Conservation (phyloP, 208 protist genomes). For the Lotmaria passim region DNA sequence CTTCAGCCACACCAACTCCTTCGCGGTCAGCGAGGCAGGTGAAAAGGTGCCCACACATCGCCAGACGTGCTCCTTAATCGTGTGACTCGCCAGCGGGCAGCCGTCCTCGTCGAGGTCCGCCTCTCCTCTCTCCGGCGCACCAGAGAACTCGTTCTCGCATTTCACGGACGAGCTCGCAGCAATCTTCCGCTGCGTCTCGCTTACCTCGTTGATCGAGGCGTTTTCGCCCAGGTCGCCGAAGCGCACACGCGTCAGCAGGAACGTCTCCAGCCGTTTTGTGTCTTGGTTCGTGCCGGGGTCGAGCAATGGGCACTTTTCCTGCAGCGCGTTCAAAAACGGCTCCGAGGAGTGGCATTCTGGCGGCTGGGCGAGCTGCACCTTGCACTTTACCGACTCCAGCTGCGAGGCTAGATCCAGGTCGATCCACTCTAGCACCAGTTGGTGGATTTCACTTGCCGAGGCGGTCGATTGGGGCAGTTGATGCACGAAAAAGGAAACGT, state of each 20-base stretch:
- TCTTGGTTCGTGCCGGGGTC: constrained; percentile 38
- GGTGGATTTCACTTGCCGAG: constrained; percentile 38
- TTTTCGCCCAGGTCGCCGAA: constrained; percentile 44
- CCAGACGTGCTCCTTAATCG: constrained; percentile 29
- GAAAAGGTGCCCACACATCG: constrained; percentile 46
- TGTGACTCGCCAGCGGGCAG: not conserved
- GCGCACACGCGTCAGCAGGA: constrained; percentile 58
- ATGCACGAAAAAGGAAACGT: constrained; percentile 68
- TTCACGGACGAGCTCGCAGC: not conserved
- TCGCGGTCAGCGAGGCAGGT: constrained; percentile 30
- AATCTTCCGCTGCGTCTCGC: constrained; percentile 7
- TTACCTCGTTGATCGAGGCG: constrained; percentile 25
- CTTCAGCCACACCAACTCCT: constrained; percentile 77
- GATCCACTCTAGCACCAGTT: constrained; percentile 56
- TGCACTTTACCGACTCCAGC: constrained; percentile 37
- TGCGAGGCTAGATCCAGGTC: constrained; percentile 46
- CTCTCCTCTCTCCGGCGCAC: not conserved
- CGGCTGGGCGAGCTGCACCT: constrained; percentile 64
- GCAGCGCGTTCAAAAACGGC: constrained; percentile 54
- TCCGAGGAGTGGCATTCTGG: constrained; percentile 58
- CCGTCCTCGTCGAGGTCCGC: not conserved
- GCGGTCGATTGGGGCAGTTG: constrained; percentile 20
- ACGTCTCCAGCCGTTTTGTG: constrained; percentile 66
- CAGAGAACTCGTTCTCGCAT: not conserved
- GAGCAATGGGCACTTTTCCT: constrained; percentile 53